Evolutionary conservation across 345 rosid genomes (phyloP).

Genomic region (Chamaenerion angustifolium): DNA sequence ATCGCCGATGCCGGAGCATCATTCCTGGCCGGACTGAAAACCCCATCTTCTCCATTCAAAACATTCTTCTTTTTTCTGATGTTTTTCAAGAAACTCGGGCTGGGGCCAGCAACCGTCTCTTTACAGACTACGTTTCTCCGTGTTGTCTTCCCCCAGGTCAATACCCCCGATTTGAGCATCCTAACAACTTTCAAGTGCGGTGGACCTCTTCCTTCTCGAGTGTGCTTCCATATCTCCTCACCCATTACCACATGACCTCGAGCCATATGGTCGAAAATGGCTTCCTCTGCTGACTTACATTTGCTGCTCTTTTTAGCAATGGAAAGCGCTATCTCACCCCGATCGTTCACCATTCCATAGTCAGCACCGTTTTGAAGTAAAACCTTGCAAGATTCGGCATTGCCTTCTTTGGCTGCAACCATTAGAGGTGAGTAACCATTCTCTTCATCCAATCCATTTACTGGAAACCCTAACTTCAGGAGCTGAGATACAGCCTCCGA

Average conservation of each 20-base stretch:
- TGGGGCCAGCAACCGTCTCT: constrained; percentile 20
- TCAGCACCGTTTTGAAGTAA: constrained; percentile 18
- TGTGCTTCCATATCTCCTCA: constrained; percentile 21
- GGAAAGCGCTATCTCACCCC: constrained; percentile 15
- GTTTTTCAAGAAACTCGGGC: constrained; percentile 14
- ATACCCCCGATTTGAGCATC: constrained; percentile 15
- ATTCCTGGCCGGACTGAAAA: too few species aligned
- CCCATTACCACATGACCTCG: constrained; percentile 16
- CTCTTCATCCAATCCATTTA: constrained; percentile 16
- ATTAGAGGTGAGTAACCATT: constrained; percentile 18
- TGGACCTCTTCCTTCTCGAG: constrained; percentile 16
- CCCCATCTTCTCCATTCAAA: background rate
- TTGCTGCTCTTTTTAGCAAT: constrained; percentile 15
- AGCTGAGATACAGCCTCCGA: constrained; percentile 13
- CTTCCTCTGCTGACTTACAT: constrained; percentile 18
- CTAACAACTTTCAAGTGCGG: constrained; percentile 16
- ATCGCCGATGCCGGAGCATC: too few species aligned
- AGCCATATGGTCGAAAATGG: constrained; percentile 17
- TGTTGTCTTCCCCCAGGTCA: constrained; percentile 19
- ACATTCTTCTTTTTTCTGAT: constrained; percentile 4
- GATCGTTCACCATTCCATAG: constrained; percentile 5
- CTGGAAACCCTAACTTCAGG: constrained; percentile 10
- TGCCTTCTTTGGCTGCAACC: constrained; percentile 21
- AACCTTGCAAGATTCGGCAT: constrained; percentile 19
- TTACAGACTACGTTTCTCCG: constrained; percentile 19